Percentiles rank a stretch among this genome's conserved stretches.
Evolutionary conservation across 2,329 filamentous ascomycete genomes (phyloP).

Genomic region (Fusarium annulatum): DNA sequence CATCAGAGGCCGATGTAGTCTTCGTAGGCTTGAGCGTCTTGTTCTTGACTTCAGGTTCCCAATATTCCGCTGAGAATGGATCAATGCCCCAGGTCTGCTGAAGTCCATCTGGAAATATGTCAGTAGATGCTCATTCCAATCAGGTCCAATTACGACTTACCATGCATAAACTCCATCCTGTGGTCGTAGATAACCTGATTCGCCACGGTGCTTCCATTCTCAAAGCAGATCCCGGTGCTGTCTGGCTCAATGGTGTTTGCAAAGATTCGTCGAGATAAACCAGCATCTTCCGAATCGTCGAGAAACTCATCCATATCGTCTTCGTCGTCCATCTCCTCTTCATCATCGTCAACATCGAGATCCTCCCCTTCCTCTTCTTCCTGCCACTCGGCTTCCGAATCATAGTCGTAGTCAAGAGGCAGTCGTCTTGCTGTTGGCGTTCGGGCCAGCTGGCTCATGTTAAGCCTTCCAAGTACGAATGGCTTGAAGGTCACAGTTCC

Average conservation of each 20-base stretch:
- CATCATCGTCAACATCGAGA: constrained; percentile 73
- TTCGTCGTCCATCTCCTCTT: constrained; percentile 78
- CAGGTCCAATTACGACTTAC: constrained; percentile 57
- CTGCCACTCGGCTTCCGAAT: constrained; percentile 89
- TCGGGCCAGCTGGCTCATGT: constrained; percentile 63
- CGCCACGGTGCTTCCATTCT: constrained; percentile 64
- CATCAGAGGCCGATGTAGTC: constrained; percentile 20
- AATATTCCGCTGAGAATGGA: constrained; percentile 86
- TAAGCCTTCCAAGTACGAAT: constrained; percentile 55
- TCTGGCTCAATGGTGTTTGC: constrained; percentile 79
- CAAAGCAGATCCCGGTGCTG: constrained; percentile 86
- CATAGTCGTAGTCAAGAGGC: constrained; percentile 82
- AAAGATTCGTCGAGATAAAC: constrained; percentile 66
- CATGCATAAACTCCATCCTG: constrained; percentile 79
- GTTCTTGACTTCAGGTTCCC: constrained; percentile 63
- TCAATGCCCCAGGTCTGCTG: constrained; percentile 72
- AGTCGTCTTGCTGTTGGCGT: constrained; percentile 66
- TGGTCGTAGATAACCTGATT: constrained; percentile 67
- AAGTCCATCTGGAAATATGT: constrained; percentile 55
- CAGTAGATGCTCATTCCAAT: constrained; percentile 8
- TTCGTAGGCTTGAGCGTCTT: constrained; percentile 33
- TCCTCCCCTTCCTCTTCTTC: constrained; percentile 79
- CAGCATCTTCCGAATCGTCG: constrained; percentile 83
- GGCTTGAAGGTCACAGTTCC: constrained; percentile 76
- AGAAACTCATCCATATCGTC: constrained; percentile 91